These are phyloP conservation scores for Firmiana major DNA, from an alignment of 345 rosid genomes.

Conservation along the genomic window DNA sequence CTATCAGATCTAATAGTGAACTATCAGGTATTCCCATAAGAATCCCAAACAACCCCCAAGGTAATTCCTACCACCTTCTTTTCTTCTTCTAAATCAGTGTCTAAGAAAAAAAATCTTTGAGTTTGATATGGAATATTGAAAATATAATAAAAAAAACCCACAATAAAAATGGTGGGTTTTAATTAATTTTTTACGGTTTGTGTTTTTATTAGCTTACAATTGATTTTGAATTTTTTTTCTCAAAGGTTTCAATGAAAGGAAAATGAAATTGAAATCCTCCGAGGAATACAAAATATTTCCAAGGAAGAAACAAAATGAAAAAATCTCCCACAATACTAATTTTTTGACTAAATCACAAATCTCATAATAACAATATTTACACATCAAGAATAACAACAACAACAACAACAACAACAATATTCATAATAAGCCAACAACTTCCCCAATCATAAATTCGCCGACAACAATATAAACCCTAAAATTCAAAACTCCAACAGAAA, in stretches of 20 bases:
- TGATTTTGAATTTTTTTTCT: conserved; percentile 17
- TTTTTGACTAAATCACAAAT: conserved; percentile 12
- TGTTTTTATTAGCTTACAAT: conserved; percentile 18
- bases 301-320: conserved; percentile 29
- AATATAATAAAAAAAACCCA: conserved; percentile 34
- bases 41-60: conserved; percentile 33
- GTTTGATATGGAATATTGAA: conserved; percentile 7
- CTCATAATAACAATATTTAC: conserved; percentile 37
- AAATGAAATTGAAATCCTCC: conserved; percentile 42
- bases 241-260: conserved; percentile 7
- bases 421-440: neutral
- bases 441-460: neutral
- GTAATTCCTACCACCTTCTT: conserved; percentile 25
- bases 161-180: conserved; percentile 58
- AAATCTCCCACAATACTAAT: conserved; percentile 8
- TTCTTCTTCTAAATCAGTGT: conserved; percentile 17
- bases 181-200: conserved; percentile 23
- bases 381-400: conserved; percentile 14
- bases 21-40: conserved; percentile 78
- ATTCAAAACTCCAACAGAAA: neutral
- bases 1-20: conserved; percentile 65
- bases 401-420: conserved; percentile 13
- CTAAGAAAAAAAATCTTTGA: conserved; percentile 16
- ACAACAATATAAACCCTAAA: neutral
- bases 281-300: conserved; percentile 35